Evolutionary conservation across 2,329 filamentous ascomycete species (phyloP), one percentile per base, ranked within the genome.

Genomic region (Calonectria honghensis): DNA sequence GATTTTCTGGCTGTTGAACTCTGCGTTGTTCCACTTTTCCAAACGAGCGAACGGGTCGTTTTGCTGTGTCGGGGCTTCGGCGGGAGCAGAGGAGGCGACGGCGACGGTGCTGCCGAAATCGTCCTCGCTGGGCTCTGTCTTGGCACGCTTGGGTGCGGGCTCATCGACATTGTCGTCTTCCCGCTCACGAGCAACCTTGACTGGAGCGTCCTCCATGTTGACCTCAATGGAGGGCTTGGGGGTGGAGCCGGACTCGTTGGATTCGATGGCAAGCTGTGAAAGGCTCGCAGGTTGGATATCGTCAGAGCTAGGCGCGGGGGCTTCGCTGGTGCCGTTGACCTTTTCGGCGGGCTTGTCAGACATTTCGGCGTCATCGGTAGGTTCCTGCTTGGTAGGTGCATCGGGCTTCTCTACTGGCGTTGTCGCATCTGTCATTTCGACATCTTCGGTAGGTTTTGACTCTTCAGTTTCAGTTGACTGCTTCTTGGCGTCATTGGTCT

Each of bases 141-240:
- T 96, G 48, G 94, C 92, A 32, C 96, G 93, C 87, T 98, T 98
- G 1, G 95, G 91, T 20, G 91, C 91, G 68, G 93, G 95, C 77
- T 95, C 91, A 14, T 84, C 83, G 18, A 86, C 86, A 1, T 88
- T 87, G 77, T 98, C 95, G 6, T 95, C 93, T 73, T 98, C 95
- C 18, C 96, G 93, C 78, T 93, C 94, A 14, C 95, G 92, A 1
- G 95, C 89, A 16, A 94, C 82, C 85, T 96, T 96, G 45, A 61
- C 54, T 3, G 78, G 78, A 6, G 86, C 90, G 76, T 92, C 91
- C n/a, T 84, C 82, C 90, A 92, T 91, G 51, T 87, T 83, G 14
- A 89, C 84, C 72, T 91, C 90, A 6, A 81, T 79, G 3, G 84
- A 81, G 3, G 81, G 76, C 29, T 82, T 77, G 29, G 79, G 73